Percentiles rank a stretch among this genome's conserved stretches.
Conservation (phyloP, 116 monocot species). For the Cymodocea nodosa region DNA sequence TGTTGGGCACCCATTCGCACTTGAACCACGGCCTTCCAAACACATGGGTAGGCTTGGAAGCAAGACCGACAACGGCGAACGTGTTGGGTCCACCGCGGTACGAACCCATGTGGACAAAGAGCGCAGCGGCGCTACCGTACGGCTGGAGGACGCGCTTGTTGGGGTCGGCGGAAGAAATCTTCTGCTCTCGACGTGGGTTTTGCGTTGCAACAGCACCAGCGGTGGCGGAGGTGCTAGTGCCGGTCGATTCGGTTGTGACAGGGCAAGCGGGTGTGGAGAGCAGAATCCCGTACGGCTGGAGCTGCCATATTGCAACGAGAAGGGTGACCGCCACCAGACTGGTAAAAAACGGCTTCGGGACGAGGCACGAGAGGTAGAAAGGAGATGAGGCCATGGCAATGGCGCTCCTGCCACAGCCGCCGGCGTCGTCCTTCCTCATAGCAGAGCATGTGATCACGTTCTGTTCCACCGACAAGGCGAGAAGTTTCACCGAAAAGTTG, state of each 20-base stretch:
- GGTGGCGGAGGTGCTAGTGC: neutral
- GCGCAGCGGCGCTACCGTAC: slow-evolving; percentile 68
- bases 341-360: slow-evolving; percentile 62
- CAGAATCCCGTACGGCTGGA: slow-evolving; percentile 70
- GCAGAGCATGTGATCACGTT: too few relatives aligned
- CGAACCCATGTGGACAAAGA: slow-evolving; percentile 86
- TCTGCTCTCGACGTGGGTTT: neutral
- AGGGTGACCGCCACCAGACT: slow-evolving; percentile 58
- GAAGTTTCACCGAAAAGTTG: too few relatives aligned
- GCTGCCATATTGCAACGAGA: slow-evolving; percentile 63
- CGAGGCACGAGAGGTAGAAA: slow-evolving; percentile 29
- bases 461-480: too few relatives aligned
- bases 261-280: slow-evolving; percentile 22
- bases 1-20: slow-evolving; percentile 81
- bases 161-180: slow-evolving; percentile 21
- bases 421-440: slow-evolving; percentile 14
- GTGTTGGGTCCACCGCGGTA: slow-evolving; percentile 78
- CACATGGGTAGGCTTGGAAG: slow-evolving; percentile 87
- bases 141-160: slow-evolving; percentile 36
- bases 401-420: neutral
- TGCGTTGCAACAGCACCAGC: slow-evolving; percentile 5
- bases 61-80: slow-evolving; percentile 64
- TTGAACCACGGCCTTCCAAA: slow-evolving; percentile 85
- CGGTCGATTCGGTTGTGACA: slow-evolving; percentile 4
- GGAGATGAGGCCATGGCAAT: neutral